Percentiles rank a stretch among this genome's conserved stretches.
Conservation (phyloP, 139 green algal species). For the Astrephomene gubernaculifera region DNA sequence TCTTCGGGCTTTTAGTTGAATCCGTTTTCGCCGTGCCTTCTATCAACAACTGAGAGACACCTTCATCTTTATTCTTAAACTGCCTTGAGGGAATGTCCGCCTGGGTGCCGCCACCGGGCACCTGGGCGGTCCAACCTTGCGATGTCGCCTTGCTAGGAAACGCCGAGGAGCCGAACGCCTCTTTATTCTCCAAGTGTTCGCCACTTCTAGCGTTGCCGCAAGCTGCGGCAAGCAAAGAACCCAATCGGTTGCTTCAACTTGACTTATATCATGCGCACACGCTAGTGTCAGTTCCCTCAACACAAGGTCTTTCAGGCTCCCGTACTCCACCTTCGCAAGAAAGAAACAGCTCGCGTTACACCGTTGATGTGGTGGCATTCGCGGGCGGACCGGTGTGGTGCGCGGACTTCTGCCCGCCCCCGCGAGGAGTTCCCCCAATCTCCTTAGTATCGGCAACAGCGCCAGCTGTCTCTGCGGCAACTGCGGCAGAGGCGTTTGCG, state of each 20-base stretch:
- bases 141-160: neutral
- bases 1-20: neutral
- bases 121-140: neutral
- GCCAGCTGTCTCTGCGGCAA: neutral
- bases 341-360: no score
- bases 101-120: conserved; percentile 9
- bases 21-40: neutral
- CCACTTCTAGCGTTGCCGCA: no score
- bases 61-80: neutral
- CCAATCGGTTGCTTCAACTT: neutral
- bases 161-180: no score
- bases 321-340: no score
- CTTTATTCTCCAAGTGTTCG: no score
- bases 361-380: conserved; percentile 53
- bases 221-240: no score
- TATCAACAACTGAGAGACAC: no score
- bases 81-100: no score
- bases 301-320: no score
- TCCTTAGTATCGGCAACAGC: neutral
- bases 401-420: conserved; percentile 65
- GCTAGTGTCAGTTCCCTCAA: neutral
- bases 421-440: neutral
- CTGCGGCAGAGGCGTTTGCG: neutral
- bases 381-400: conserved; percentile 66
- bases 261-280: neutral